Percentiles rank a stretch among this genome's conserved stretches.
phyloP scores from a whole-genome alignment of 192 early-diverging fungal species.

The Ambispora gerdemannii region DNA sequence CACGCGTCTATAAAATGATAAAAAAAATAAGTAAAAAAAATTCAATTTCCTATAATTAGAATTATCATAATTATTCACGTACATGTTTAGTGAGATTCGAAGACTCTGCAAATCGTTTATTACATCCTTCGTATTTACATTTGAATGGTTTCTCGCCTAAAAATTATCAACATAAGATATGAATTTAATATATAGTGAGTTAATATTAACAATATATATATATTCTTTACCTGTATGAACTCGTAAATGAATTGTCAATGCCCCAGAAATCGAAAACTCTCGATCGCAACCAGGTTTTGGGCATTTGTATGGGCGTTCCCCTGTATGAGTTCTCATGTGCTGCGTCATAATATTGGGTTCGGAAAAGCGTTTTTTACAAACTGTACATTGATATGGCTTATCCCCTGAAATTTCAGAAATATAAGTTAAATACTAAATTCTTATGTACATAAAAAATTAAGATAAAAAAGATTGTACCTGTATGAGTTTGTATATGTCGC shows the following conservation, averaged over 20 bases:
- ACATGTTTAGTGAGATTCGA: constrained; percentile 57
- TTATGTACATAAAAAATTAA: neutral
- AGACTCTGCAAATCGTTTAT: constrained; percentile 55
- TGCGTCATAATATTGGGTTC: constrained; percentile 77
- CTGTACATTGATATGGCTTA: constrained; percentile 74
- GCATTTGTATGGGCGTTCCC: constrained; percentile 72
- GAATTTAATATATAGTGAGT: neutral
- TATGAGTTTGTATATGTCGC: constrained; percentile 85
- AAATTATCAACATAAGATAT: neutral
- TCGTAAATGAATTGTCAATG: constrained; percentile 66
- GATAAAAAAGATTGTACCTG: constrained; percentile 29
- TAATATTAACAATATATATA: neutral
- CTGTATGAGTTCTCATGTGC: constrained; percentile 75
- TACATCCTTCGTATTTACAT: constrained; percentile 52
- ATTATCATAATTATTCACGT: constrained; percentile 29
- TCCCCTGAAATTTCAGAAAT: constrained; percentile 52
- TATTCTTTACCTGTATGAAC: constrained; percentile 53
- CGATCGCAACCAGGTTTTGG: constrained; percentile 59
- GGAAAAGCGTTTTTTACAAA: constrained; percentile 77
- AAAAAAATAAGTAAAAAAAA: neutral
- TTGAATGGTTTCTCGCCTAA: constrained; percentile 51
- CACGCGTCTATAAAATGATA: constrained; percentile 41
- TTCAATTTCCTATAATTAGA: no score
- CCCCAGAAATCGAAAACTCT: constrained; percentile 64
- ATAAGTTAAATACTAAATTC: neutral